These are phyloP conservation scores for Trypanosoma avium DNA, from an alignment of 208 protist genomes.

Conservation along the genomic window DNA sequence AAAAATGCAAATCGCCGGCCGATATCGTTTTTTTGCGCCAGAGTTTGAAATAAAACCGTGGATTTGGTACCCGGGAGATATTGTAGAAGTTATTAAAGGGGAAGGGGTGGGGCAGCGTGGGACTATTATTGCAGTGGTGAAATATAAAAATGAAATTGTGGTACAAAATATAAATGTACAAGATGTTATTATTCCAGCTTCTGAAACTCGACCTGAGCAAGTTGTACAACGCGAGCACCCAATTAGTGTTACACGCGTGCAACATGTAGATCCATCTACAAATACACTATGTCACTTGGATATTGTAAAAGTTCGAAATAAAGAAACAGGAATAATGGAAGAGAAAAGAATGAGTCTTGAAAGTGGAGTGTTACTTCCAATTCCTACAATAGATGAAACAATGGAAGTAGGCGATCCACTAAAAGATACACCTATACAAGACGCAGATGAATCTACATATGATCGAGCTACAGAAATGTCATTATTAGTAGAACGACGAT, in stretches of 20 bases:
- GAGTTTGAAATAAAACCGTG: conserved; percentile 64
- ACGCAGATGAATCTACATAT: conserved; percentile 80
- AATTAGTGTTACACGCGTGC: conserved; percentile 67
- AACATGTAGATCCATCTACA: conserved; percentile 83
- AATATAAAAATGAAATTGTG: conserved; percentile 90
- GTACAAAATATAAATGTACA: conserved; percentile 90
- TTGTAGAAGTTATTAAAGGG: conserved; percentile 75
- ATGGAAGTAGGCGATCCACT: conserved; percentile 75
- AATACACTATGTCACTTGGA: conserved; percentile 69
- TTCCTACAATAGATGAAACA: conserved; percentile 50
- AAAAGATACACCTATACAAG: conserved; percentile 80
- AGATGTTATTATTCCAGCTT: conserved; percentile 85
- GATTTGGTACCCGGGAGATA: conserved; percentile 88
- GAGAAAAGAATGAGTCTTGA: conserved; percentile 75
- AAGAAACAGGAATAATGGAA: conserved; percentile 67
- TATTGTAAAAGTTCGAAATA: conserved; percentile 80
- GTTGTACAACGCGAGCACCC: conserved; percentile 86
- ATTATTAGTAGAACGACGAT: conserved; percentile 62
- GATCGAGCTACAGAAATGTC: conserved; percentile 67
- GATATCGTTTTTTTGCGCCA: conserved; percentile 71
- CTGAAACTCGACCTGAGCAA: conserved; percentile 81
- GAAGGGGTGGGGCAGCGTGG: conserved; percentile 80
- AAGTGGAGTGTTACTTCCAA: conserved; percentile 78
- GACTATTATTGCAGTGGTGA: conserved; percentile 80
- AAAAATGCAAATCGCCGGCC: conserved; percentile 42